These are phyloP conservation scores for Nemania serpens DNA, from an alignment of 2,329 filamentous ascomycete species.

Conservation along the genomic window DNA sequence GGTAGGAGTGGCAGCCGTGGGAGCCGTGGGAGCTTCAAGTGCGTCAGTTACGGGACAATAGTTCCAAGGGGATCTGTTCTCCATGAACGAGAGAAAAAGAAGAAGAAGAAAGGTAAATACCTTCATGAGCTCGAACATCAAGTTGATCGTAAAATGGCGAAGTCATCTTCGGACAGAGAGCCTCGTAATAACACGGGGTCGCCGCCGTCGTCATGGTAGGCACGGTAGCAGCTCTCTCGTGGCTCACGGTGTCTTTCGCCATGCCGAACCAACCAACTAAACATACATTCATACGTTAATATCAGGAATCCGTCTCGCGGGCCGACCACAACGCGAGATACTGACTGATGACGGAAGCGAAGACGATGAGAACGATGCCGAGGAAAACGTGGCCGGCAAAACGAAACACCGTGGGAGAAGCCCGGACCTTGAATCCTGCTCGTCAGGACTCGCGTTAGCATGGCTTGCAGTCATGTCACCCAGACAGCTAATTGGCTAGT, in stretches of 20 bases:
- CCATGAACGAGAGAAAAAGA: not conserved
- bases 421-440: conserved; percentile 26
- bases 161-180: not conserved
- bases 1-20: not conserved
- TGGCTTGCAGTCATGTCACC: not conserved
- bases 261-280: conserved; percentile 34
- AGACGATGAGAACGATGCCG: conserved; percentile 21
- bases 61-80: too few species aligned
- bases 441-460: conserved; percentile 3
- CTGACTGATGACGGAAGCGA: conserved; percentile 27
- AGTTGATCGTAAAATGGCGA: too few species aligned
- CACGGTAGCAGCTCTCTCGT: not conserved
- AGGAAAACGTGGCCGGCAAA: conserved; percentile 29
- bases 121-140: not conserved
- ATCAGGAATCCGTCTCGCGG: not conserved
- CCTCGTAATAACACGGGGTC: not conserved
- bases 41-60: not conserved
- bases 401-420: conserved; percentile 21
- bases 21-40: not conserved
- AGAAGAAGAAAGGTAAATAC: not conserved
- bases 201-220: conserved; percentile 1
- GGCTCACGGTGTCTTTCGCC: conserved; percentile 22
- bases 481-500: too few species aligned
- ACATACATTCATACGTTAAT: not conserved
- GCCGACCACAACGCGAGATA: not conserved